Conservation (phyloP, 768 basidiomycete genomes). For the Pisolithus microcarpus region DNA sequence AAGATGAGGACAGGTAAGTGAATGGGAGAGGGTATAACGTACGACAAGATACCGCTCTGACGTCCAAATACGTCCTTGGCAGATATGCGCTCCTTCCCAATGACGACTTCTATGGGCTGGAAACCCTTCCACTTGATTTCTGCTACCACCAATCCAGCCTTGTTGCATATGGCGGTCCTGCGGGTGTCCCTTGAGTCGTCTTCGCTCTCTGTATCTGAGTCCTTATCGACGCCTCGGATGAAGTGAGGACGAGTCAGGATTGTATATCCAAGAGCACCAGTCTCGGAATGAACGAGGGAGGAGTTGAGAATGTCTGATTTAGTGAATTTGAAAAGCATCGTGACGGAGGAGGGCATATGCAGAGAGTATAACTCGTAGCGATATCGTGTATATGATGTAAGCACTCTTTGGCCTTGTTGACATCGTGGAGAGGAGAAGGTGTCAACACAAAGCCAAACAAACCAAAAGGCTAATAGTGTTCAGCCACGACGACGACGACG, state of each 20-base stretch:
- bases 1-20: not conserved
- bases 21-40: slow-evolving; percentile 12
- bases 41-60: slow-evolving; percentile 49
- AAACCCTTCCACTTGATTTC: slow-evolving; percentile 49
- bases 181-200: slow-evolving; percentile 24
- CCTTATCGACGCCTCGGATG: slow-evolving; percentile 20
- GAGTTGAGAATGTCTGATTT: slow-evolving; percentile 53
- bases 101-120: slow-evolving; percentile 42
- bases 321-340: slow-evolving; percentile 55
- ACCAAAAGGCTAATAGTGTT: slow-evolving; percentile 17
- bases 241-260: slow-evolving; percentile 39
- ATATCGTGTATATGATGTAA: too few relatives aligned
- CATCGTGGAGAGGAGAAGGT: slow-evolving; percentile 17
- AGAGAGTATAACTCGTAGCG: too few relatives aligned
- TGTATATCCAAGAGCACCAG: slow-evolving; percentile 41
- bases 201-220: slow-evolving; percentile 25
- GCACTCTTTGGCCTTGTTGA: slow-evolving; percentile 21
- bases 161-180: slow-evolving; percentile 39
- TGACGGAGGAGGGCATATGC: not conserved
- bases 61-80: slow-evolving; percentile 53
- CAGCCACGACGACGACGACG: slow-evolving; percentile 25
- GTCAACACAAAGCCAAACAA: slow-evolving; percentile 27
- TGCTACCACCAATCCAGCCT: slow-evolving; percentile 35
- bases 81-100: slow-evolving; percentile 44
- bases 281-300: slow-evolving; percentile 45